Percentiles rank a stretch among this genome's conserved stretches.
Evolutionary conservation across 2,329 filamentous ascomycete genomes (phyloP).

Genomic region (Penicillium sp.): DNA sequence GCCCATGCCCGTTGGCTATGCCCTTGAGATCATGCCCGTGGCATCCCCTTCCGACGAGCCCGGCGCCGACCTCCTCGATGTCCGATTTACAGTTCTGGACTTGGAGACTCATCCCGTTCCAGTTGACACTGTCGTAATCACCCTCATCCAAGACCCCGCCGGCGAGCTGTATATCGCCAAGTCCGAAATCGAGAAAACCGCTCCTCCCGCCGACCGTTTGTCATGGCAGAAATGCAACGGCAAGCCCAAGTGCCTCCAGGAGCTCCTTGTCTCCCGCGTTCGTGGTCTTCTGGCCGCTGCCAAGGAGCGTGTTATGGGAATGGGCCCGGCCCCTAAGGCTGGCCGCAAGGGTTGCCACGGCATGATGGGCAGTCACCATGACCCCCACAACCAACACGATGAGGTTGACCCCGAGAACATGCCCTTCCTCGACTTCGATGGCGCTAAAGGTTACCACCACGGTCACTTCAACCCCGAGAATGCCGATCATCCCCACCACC

Average conservation of each 20-base stretch:
- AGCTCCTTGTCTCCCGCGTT: constrained; percentile 38
- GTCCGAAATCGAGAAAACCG: constrained; percentile 36
- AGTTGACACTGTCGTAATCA: constrained; percentile 41
- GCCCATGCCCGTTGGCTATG: constrained; percentile 41
- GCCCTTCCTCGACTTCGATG: constrained; percentile 3
- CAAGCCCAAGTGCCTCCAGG: constrained; percentile 36
- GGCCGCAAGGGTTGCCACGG: constrained; percentile 32
- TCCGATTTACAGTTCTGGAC: constrained; percentile 45
- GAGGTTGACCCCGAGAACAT: constrained; percentile 2
- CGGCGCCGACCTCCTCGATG: constrained; percentile 31
- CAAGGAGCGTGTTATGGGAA: constrained; percentile 33
- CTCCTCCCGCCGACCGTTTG: constrained; percentile 31
- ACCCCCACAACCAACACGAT: constrained; percentile 9
- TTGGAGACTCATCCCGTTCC: constrained; percentile 41
- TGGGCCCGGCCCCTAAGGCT: constrained; percentile 21
- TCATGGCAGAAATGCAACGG: constrained; percentile 44
- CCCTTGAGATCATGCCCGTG: constrained; percentile 38
- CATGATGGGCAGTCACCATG: constrained; percentile 2
- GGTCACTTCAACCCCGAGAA: constrained; percentile 11
- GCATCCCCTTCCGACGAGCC: constrained; percentile 28
- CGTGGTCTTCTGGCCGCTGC: constrained; percentile 36
- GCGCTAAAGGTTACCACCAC: constrained; percentile 6
- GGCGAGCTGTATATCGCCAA: constrained; percentile 37
- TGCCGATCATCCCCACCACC: constrained; percentile 25
- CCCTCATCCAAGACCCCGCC: constrained; percentile 33